A percentile compares a stretch with the other conserved stretches of the same genome.
phyloP scores from a whole-genome alignment of 1,284 basidiomycete species.

The Sparassis latifolia region DNA sequence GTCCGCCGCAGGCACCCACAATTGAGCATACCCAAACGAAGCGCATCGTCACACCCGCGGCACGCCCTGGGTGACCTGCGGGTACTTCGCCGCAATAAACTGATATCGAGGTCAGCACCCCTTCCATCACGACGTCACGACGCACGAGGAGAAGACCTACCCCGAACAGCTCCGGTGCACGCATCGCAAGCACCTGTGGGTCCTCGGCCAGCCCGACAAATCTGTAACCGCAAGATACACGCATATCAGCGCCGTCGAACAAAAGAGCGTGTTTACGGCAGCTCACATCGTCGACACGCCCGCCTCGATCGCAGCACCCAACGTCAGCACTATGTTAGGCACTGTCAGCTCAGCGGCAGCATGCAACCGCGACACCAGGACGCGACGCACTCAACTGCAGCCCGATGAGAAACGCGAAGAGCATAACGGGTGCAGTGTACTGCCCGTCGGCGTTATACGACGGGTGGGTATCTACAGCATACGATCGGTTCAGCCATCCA shows the following conservation, averaged over 20 bases:
- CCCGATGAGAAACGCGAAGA: slow-evolving; percentile 81
- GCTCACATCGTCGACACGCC: slow-evolving; percentile 79
- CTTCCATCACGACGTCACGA: not conserved
- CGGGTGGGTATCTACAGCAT: slow-evolving; percentile 53
- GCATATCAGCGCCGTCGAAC: not conserved
- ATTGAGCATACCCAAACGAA: too few relatives aligned
- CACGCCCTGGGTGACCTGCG: slow-evolving; percentile 50
- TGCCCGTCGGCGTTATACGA: slow-evolving; percentile 68
- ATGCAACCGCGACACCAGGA: not conserved
- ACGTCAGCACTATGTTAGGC: slow-evolving; percentile 47
- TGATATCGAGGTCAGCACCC: slow-evolving; percentile 15
- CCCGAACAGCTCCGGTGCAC: slow-evolving; percentile 67
- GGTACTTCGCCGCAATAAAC: slow-evolving; percentile 59
- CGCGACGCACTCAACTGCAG: slow-evolving; percentile 55
- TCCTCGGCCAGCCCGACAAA: slow-evolving; percentile 84
- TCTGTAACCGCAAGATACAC: slow-evolving; percentile 25
- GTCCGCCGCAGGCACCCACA: too few relatives aligned
- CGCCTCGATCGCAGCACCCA: slow-evolving; percentile 67
- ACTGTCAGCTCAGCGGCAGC: not conserved
- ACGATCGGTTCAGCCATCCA: slow-evolving; percentile 7
- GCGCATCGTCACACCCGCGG: slow-evolving; percentile 23
- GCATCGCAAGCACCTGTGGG: slow-evolving; percentile 66
- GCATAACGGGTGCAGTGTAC: slow-evolving; percentile 70
- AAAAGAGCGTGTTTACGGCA: not conserved
- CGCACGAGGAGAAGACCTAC: slow-evolving; percentile 30